These are phyloP conservation scores for Priceomyces fermenticarens DNA, from an alignment of 805 yeast genomes.

Conservation along the genomic window DNA sequence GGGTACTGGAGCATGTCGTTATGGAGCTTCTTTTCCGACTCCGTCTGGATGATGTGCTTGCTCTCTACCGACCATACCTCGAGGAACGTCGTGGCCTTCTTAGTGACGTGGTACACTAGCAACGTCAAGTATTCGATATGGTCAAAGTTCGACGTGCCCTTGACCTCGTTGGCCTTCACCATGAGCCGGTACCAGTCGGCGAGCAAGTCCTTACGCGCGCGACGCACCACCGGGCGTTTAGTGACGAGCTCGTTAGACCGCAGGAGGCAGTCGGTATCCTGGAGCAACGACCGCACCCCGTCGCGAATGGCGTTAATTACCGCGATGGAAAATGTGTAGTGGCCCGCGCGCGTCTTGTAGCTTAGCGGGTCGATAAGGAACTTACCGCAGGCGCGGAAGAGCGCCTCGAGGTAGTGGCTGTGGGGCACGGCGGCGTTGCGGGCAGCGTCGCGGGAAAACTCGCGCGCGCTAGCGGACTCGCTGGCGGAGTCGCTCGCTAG, in stretches of 20 bases:
- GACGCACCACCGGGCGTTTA: slow-evolving; percentile 57
- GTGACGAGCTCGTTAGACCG: slow-evolving; percentile 69
- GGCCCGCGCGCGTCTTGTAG: slow-evolving; percentile 35
- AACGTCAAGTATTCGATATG: slow-evolving; percentile 62
- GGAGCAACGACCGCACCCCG: slow-evolving; percentile 64
- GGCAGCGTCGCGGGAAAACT: slow-evolving; percentile 30
- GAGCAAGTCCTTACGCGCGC: slow-evolving; percentile 62
- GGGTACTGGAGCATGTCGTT: slow-evolving; percentile 42
- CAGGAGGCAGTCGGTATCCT: slow-evolving; percentile 70
- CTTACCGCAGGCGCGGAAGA: slow-evolving; percentile 62
- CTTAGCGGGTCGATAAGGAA: slow-evolving; percentile 65
- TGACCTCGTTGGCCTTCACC: slow-evolving; percentile 72
- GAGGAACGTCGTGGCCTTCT: slow-evolving; percentile 61
- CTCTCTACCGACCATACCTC: slow-evolving; percentile 72
- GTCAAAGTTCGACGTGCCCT: slow-evolving; percentile 55
- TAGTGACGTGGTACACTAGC: slow-evolving; percentile 63
- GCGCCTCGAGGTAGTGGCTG: slow-evolving; percentile 50
- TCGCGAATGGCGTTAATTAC: slow-evolving; percentile 66
- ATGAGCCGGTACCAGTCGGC: slow-evolving; percentile 81
- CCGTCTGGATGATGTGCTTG: slow-evolving; percentile 40
- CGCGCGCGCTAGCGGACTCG: too few species aligned
- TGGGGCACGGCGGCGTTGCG: slow-evolving; percentile 32
- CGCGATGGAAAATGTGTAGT: slow-evolving; percentile 53
- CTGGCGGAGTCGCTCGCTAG: slow-evolving; percentile 8
- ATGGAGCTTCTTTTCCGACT: slow-evolving; percentile 31